phyloP scores from a whole-genome alignment of 345 rosid genomes.

The Euphorbia tirucalli region DNA sequence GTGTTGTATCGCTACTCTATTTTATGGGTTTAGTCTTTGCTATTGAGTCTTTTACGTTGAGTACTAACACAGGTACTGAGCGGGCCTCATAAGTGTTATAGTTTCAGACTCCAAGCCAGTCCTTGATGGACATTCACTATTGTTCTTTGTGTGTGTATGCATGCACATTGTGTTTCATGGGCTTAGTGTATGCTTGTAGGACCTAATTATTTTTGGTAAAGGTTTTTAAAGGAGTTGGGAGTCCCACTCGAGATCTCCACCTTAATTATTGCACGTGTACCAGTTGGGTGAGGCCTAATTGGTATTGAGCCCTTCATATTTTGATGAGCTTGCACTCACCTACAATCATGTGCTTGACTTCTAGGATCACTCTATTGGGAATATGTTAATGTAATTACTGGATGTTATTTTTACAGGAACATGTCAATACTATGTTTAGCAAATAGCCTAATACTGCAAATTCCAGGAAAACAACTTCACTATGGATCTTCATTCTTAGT shows the following conservation, averaged over 20 bases:
- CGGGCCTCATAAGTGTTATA: neutral
- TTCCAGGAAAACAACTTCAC: neutral
- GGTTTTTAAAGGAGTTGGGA: too few species aligned
- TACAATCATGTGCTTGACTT: neutral
- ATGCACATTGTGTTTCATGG: neutral
- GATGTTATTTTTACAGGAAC: neutral
- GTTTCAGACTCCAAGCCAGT: neutral
- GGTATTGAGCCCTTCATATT: neutral
- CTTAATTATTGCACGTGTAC: too few species aligned
- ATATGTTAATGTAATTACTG: neutral
- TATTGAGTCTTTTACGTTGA: neutral
- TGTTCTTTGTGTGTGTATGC: neutral
- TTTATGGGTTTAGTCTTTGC: neutral
- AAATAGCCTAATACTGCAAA: neutral
- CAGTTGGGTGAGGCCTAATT: too few species aligned
- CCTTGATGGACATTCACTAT: neutral
- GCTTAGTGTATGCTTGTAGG: neutral
- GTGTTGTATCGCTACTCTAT: slow-evolving; percentile 31
- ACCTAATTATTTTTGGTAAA: neutral
- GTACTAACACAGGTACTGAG: neutral
- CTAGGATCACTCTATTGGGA: neutral
- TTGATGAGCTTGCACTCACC: neutral
- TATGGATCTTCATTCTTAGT: neutral
- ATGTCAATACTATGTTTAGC: neutral
- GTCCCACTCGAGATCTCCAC: too few species aligned